A percentile compares a stretch with the other conserved stretches of the same genome.
Conservation (phyloP, 2,329 filamentous ascomycete species). For the Ceratocystis ficicola region DNA sequence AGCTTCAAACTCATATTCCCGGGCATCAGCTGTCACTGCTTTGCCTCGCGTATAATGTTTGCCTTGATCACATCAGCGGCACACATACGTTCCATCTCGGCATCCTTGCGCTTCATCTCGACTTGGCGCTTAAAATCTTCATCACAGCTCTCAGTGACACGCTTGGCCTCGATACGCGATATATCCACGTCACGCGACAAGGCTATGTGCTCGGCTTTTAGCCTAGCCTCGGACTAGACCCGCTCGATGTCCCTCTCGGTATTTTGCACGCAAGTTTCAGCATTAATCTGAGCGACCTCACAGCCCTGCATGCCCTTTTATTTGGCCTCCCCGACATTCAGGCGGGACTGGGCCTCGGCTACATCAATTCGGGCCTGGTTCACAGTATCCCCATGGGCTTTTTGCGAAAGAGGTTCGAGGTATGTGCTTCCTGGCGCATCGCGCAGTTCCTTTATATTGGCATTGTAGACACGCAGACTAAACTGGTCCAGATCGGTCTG, state of each 20-base stretch:
- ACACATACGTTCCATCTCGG: conserved; percentile 68
- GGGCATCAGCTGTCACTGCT: conserved; percentile 53
- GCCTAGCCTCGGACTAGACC: conserved; percentile 61
- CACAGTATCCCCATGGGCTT: conserved; percentile 73
- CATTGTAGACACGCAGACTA: conserved; percentile 57
- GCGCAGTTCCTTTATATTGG: conserved; percentile 77
- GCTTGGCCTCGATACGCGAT: conserved; percentile 59
- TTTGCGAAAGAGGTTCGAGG: conserved; percentile 68
- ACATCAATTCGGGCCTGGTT: conserved; percentile 55
- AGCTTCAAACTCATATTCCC: conserved; percentile 52
- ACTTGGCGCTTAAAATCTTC: conserved; percentile 70
- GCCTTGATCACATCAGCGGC: conserved; percentile 70
- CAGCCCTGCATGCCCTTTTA: conserved; percentile 71
- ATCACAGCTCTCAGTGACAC: conserved; percentile 62
- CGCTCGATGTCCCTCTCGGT: conserved; percentile 76
- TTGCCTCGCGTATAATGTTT: conserved; percentile 53
- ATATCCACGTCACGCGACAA: conserved; percentile 65
- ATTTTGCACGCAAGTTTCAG: conserved; percentile 71
- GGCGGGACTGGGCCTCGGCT: conserved; percentile 50
- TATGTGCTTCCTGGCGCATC: conserved; percentile 73
- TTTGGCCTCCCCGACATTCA: conserved; percentile 65
- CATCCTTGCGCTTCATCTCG: conserved; percentile 62
- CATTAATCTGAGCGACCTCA: conserved; percentile 77
- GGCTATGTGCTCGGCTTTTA: conserved; percentile 59
- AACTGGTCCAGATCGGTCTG: conserved; percentile 69